Evolutionary conservation across 345 rosid species (phyloP).

Genomic region (Chamaenerion angustifolium): DNA sequence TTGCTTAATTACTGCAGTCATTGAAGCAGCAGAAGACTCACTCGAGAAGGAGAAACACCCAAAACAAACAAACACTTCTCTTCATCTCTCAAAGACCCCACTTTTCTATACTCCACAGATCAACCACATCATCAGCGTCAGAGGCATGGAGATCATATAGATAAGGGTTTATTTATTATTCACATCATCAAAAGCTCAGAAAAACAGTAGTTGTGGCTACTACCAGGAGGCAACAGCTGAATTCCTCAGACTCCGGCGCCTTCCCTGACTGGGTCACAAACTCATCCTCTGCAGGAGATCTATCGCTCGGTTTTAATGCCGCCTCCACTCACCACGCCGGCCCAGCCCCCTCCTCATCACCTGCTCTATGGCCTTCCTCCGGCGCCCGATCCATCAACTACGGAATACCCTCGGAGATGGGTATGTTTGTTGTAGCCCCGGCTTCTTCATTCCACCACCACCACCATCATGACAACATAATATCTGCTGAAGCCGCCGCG

Average conservation of each 20-base stretch:
- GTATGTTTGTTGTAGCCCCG: conserved; percentile 83
- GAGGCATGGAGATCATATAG: no score
- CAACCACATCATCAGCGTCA: no score
- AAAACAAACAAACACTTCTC: no score
- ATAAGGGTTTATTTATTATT: no score
- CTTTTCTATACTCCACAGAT: no score
- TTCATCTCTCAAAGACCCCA: no score
- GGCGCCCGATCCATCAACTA: conserved; percentile 27
- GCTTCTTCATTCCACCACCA: conserved; percentile 35
- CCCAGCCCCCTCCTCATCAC: conserved; percentile 21
- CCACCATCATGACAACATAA: conserved; percentile 10
- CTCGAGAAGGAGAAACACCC: no score
- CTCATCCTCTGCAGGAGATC: conserved; percentile 46
- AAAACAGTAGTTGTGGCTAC: conserved; percentile 70
- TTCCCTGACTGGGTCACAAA: conserved; percentile 72
- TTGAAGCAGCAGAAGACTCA: no score
- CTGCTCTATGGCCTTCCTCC: conserved; percentile 38
- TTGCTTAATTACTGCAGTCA: no score
- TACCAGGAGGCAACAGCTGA: conserved; percentile 69
- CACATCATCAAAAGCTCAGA: not conserved
- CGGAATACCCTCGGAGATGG: conserved; percentile 58
- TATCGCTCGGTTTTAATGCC: conserved; percentile 95
- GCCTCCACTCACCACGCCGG: conserved; percentile 45
- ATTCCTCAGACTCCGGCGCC: conserved; percentile 78
- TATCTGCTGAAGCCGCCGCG: conserved; percentile 15